These are phyloP conservation scores for Favolaschia claudopus DNA, from an alignment of 768 basidiomycete species.

Conservation along the genomic window DNA sequence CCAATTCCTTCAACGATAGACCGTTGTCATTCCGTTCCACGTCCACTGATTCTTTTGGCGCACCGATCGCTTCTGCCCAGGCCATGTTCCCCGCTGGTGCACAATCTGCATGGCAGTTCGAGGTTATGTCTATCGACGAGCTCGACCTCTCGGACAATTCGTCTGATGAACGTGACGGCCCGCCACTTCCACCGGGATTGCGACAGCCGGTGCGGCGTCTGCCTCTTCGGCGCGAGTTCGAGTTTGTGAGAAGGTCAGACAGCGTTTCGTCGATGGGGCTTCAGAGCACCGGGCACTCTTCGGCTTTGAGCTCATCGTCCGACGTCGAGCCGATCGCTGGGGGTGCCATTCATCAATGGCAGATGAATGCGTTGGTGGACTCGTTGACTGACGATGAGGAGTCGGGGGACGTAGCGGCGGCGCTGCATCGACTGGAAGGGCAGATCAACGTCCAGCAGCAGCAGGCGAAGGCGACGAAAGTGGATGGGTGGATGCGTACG, in stretches of 20 bases:
- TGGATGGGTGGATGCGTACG: constrained; percentile 82
- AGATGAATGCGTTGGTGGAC: constrained; percentile 80
- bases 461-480: constrained; percentile 75
- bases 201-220: constrained; percentile 63
- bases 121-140: constrained; percentile 81
- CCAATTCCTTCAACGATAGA: constrained; percentile 34
- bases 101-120: constrained; percentile 65
- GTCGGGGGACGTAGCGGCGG: constrained; percentile 82
- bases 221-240: constrained; percentile 81
- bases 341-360: constrained; percentile 77
- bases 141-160: constrained; percentile 82
- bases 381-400: constrained; percentile 78
- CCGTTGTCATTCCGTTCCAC: constrained; percentile 46
- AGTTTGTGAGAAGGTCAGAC: constrained; percentile 77
- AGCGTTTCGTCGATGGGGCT: constrained; percentile 86
- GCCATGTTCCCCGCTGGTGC: constrained; percentile 47
- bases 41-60: constrained; percentile 62
- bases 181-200: constrained; percentile 58
- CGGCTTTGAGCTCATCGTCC: constrained; percentile 49
- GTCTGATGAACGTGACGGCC: constrained; percentile 56
- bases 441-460: constrained; percentile 80
- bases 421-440: constrained; percentile 82
- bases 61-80: constrained; percentile 43
- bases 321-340: constrained; percentile 48
- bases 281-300: constrained; percentile 59